Base-by-base conservation (phyloP, 2,329 filamentous ascomycete genomes). In the Calonectria pseudoreteaudii region DNA sequence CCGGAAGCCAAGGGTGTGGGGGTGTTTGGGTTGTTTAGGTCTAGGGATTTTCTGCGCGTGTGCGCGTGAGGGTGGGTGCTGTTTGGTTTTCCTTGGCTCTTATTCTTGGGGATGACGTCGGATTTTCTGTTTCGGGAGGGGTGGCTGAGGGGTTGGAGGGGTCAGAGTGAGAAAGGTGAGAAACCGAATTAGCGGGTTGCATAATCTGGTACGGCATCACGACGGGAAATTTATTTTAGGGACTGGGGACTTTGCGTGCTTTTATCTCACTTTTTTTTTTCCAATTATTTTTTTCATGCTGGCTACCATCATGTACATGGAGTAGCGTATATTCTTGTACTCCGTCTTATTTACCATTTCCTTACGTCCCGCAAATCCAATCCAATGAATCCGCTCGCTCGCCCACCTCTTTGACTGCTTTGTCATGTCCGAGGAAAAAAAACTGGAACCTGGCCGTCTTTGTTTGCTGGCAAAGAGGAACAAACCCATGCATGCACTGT, bases 21-120 rank as follows among this genome's bases (percentile, higher is more conserved):
- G 67, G 56, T 41, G 36, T 38, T 62, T 62, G 36, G 34, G 56
- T 41, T 30, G 56, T 62, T 60, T 52, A 34, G 50, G 50, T 47
- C 50, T 68, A 50, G 47, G 49, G 65, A 49, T 62, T 50, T 14
- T 38, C n/a, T 20, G n/a, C 41, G 34, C 23, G 36, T 28, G 68
- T 70, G 58, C 16, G 58, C 41, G 58, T 14, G 44, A 20, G 44
- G 58, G 58, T 64, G 68, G 66, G 38, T 53, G 64, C 41, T 60
- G 38, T 50, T 49, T 28, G 50, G 64, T 50, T 67, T 66, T 66
- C 38, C 50, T 65, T 72, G 56, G 62, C 52, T 47, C 18, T 56
- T 67, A 38, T 34, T 31, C 26, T 38, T 50, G 50, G 50, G 36
- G 23, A 72, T 72, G 70, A 72, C 70, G 70, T 72, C 66, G 70